phyloP scores from a whole-genome alignment of 164 flowering plant species.

The Vitis rotundifolia region DNA sequence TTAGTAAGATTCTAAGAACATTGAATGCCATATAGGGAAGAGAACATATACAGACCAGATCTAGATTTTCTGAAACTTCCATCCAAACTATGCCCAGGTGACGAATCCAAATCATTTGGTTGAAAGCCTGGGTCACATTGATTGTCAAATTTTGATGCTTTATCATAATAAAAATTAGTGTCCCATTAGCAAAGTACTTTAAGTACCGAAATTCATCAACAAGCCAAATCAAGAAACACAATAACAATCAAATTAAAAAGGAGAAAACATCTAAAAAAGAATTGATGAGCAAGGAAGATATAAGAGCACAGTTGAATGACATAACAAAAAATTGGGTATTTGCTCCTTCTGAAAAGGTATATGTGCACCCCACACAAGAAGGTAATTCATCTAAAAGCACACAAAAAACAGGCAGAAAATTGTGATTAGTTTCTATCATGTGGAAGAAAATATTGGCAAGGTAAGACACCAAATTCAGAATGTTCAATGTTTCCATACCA shows the following conservation, averaged over 20 bases:
- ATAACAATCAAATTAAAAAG: not conserved
- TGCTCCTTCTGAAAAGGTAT: too few relatives aligned
- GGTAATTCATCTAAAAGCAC: too few relatives aligned
- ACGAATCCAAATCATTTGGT: constrained; percentile 39
- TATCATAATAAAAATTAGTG: not conserved
- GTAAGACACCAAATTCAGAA: too few relatives aligned
- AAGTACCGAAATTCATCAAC: not conserved
- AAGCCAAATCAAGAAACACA: not conserved
- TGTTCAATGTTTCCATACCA: too few relatives aligned
- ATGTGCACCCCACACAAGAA: too few relatives aligned
- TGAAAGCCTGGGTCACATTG: constrained; percentile 30
- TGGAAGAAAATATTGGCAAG: too few relatives aligned
- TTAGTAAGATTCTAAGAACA: too few relatives aligned
- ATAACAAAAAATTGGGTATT: too few relatives aligned
- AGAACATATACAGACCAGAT: constrained; percentile 41
- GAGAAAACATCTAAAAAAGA: not conserved
- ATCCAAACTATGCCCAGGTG: constrained; percentile 45
- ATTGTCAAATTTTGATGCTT: not conserved
- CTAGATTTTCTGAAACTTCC: constrained; percentile 52
- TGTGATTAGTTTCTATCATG: too few relatives aligned
- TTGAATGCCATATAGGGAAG: not conserved
- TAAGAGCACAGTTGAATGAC: not conserved
- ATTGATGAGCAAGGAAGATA: not conserved
- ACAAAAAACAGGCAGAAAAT: too few relatives aligned
- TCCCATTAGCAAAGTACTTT: not conserved